Conservation (phyloP, 331 rosid species). For the Acacia pycnantha region DNA sequence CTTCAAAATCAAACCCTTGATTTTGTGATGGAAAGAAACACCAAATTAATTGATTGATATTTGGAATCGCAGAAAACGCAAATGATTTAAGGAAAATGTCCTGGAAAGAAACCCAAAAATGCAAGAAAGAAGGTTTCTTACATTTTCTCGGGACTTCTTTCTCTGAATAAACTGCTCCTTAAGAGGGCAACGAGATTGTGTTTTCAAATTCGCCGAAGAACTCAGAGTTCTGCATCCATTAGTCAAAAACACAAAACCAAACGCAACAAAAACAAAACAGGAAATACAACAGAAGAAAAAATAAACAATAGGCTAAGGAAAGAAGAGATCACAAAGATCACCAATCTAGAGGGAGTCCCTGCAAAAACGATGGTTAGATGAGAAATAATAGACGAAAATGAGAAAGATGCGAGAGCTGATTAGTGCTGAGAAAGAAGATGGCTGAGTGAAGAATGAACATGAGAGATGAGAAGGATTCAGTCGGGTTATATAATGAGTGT, state of each 20-base stretch:
- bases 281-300: neutral
- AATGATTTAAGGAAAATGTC: neutral
- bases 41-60: neutral
- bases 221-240: slow-evolving; percentile 74
- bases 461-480: neutral
- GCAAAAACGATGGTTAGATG: slow-evolving; percentile 28
- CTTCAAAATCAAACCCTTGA: neutral
- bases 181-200: slow-evolving; percentile 47
- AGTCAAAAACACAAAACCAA: neutral
- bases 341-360: slow-evolving; percentile 14
- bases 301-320: neutral
- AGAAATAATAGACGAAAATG: neutral
- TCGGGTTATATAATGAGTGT: too few species aligned
- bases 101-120: neutral
- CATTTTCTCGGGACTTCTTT: slow-evolving; percentile 65
- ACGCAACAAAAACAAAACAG: neutral
- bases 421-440: neutral
- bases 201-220: too few species aligned
- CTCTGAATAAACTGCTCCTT: slow-evolving; percentile 66
- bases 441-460: neutral
- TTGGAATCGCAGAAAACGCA: neutral
- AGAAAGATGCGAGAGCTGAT: neutral
- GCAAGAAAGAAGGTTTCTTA: slow-evolving; percentile 11
- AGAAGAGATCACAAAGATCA: neutral
- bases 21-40: neutral